Base-by-base conservation (phyloP, 163 green algal species). In the Prototheca wickerhamii region DNA sequence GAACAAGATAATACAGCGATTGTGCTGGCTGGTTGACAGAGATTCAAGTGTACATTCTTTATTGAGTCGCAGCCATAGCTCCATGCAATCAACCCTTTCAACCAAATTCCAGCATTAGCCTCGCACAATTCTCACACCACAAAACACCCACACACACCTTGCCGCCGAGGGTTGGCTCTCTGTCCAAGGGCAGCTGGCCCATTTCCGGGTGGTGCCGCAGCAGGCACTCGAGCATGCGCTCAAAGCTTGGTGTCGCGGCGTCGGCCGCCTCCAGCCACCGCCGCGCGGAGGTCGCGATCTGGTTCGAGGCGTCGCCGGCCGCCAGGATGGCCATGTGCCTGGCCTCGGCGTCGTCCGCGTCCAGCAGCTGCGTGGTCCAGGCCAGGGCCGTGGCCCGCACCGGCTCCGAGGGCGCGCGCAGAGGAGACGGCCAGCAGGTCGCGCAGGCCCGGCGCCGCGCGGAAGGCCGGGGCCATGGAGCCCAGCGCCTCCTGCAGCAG, bases 331-430 rank as follows among this genome's bases (percentile, higher is more conserved):
- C 90, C 2, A 94, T 65, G 56, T 85, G 89, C 51, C 83, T 71
- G 5, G 77, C 73, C 21, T 63, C 52, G 6, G 77, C 35, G 61
- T 85, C 60, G 55, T 42, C 33, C 44, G 88, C 85, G 0, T 81
- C 80, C 65, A 93, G 93, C 43, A 95, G 64, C 28, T 76, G 63
- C 33, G 74, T 68, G 1, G 87, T 82, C 89, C 89, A 96, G 61
- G 93, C 85, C 46, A 70, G 53, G 0, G 75, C 75, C 5, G 67
- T 76, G 60, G 80, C 46, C 29, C 78, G 52, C 4, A 78, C 71
- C 1, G 70, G 67, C 52, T 84, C 76, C 51, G 82, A 62, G 17
- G 44, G 50, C 28, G 55, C 71, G 26, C 18, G 53, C 29, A 43
- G 3, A 3, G 12, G 53, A 4, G 8, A 6, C 23, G 4, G 55